Evolutionary conservation across 129 eudicot species (phyloP), one percentile per base, ranked within the genome.

Genomic region (Ambrosia trifida): DNA sequence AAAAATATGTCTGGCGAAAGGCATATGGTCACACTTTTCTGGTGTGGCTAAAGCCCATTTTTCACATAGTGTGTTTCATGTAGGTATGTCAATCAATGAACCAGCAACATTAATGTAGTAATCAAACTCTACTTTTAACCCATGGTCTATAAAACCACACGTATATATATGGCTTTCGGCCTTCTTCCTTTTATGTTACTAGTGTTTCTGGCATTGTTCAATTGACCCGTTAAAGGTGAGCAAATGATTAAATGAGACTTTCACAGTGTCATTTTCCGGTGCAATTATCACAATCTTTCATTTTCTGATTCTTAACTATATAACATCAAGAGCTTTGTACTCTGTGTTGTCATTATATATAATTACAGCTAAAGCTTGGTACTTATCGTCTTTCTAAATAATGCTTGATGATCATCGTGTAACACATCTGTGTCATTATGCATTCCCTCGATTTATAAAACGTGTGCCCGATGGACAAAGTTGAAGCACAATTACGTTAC

Each of bases 401-500:
- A 52, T 7, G 31, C 59, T 52, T 52, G 30, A 18, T 52, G 30
- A 18, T 52, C 31, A 18, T 52, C 31, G 31, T 52, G 56, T n/a
- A n/a, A 14, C 17, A 36, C 43, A 8, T 5, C 8, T 36, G 43
- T 4, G 43, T 36, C 2, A 36, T 36, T 36, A 36, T 36, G 40
- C 40, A 49, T n/a, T 49, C 18, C 54, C 17, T 49, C 54, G 8
- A 17, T 52, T 20, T 20, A 20, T 24, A 20, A 59, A 72, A 72
- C 47, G 20, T 45, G 60, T 31, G 11, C 4, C 30, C 57, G 9
- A 36, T 40, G 56, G 18, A 43, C 69, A 31, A 60, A n/a, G 59
- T 31, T 46, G 61, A 43, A 45, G 47, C 47, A 60, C 69, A 72
- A 60, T 72, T 72, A 14, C 32, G 35, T 31, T 60, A 72, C 77